Evolutionary conservation across 2,329 filamentous ascomycete species (phyloP).

Genomic region (Periconia sp.): DNA sequence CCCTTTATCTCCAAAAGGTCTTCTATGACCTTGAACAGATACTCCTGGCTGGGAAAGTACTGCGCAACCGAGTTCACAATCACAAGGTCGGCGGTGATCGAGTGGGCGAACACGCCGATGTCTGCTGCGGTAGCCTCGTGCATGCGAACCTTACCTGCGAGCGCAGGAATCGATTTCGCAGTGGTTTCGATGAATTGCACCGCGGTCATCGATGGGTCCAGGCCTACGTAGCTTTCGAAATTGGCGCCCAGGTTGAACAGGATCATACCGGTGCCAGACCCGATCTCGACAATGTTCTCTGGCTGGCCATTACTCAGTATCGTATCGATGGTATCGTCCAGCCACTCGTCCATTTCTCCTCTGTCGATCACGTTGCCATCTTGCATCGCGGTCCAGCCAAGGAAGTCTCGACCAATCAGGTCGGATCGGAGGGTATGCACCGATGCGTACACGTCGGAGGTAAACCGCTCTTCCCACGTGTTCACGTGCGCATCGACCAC

Average conservation of each 20-base stretch:
- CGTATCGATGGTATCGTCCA: conserved; percentile 10
- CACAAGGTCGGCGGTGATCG: neutral
- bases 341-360: conserved; percentile 13
- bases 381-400: conserved; percentile 13
- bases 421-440: neutral
- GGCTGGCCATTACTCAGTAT: neutral
- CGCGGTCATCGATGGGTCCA: conserved; percentile 5
- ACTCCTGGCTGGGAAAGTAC: conserved; percentile 14
- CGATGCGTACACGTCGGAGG: neutral
- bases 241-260: conserved; percentile 10
- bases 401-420: conserved; percentile 8
- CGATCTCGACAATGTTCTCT: conserved; percentile 8
- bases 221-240: conserved; percentile 4
- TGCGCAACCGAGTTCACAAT: conserved; percentile 12
- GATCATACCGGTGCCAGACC: conserved; percentile 12
- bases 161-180: conserved; percentile 3
- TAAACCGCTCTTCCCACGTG: conserved; percentile 6
- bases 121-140: conserved; percentile 1
- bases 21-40: conserved; percentile 5
- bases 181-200: conserved; percentile 4
- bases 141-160: conserved; percentile 4
- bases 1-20: neutral
- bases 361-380: conserved; percentile 9
- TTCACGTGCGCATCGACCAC: conserved; percentile 1
- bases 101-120: neutral